phyloP scores from a whole-genome alignment of 306 rosid genomes.

The Fragaria vesca region DNA sequence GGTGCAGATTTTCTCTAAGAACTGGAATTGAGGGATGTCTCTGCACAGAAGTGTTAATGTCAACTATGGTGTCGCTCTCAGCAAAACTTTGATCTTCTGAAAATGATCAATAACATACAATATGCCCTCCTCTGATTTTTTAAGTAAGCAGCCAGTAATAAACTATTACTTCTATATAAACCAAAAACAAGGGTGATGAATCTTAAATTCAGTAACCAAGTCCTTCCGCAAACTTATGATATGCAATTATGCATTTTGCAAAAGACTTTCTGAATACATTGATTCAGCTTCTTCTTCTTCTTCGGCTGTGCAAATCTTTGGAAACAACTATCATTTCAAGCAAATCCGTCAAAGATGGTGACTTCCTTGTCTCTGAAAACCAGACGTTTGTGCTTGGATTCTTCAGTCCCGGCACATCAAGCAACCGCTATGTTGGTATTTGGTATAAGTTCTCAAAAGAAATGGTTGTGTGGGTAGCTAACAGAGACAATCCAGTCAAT shows the following conservation, averaged over 20 bases:
- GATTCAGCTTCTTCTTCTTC: conserved; percentile 24
- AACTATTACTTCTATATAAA: background rate
- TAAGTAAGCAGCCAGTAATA: background rate
- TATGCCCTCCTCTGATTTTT: background rate
- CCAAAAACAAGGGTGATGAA: background rate
- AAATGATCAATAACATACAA: background rate
- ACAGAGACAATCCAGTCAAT: conserved; percentile 47
- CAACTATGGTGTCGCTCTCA: background rate
- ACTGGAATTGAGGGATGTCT: background rate
- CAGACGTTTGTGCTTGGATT: conserved; percentile 63
- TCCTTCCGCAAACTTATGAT: background rate
- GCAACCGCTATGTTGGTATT: conserved; percentile 40
- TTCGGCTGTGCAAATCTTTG: background rate
- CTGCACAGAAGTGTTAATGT: background rate
- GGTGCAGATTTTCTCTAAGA: background rate
- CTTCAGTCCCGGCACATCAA: conserved; percentile 50
- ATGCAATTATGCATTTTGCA: conserved; percentile 23
- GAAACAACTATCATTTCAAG: conserved; percentile 7
- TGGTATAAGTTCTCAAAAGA: conserved; percentile 43
- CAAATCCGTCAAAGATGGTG: conserved; percentile 47
- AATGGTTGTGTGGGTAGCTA: conserved; percentile 69
- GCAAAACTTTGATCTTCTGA: background rate
- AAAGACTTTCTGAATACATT: conserved; percentile 17
- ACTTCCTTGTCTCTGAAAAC: conserved; percentile 42
- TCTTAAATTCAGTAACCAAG: background rate